Evolutionary conservation across 2,329 filamentous ascomycete species (phyloP), one percentile per base, ranked within the genome.

Genomic region (Apiospora saccharicola): DNA sequence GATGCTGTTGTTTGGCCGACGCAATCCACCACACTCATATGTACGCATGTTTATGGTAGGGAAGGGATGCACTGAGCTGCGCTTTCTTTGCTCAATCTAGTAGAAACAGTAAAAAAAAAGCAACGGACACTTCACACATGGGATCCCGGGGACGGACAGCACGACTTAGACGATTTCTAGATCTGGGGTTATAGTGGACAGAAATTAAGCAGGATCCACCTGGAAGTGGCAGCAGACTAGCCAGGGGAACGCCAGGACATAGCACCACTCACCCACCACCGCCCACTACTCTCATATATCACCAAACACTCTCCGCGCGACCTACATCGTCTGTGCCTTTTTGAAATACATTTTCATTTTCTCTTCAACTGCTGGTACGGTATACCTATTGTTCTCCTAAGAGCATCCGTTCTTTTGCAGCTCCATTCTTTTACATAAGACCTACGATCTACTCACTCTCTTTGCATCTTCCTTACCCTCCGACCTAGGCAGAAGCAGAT

Each of bases 121-220:
- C 14, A 26, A 34, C 51, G 19, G 51, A 16, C 51, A 57, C 14
- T 6, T 34, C 30, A 12, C 53, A 41, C 53, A 41, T n/a, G 57
- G 57, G 57, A 64, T 19, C 57, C 57, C 34, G 6, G 53, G 53
- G 26, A 37, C 34, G 57, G 57, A 24, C 57, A 41, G 57, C 57
- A 64, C 57, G 57, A 64, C 34, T 64, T 64, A 64, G 30, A 64
- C 7, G 41, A 37, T 41, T n/a, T 34, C 30, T 64, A 41, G 57
- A 64, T 64, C 57, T 41, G 57, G 57, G 57, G 57, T 64, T 64
- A 64, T 64, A 41, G 57, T 41, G 57, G 57, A 41, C 57, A 41
- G 57, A 41, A 64, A 41, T 41, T 41, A 64, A 24, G 57, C 16
- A 64, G 57, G 34, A 41, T 24, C 57, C 57, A 64, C 57, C 57